A percentile compares a stretch with the other conserved stretches of the same genome.
phyloP scores from a whole-genome alignment of 1,284 basidiomycete species.

The Cryptococcus neoformans region DNA sequence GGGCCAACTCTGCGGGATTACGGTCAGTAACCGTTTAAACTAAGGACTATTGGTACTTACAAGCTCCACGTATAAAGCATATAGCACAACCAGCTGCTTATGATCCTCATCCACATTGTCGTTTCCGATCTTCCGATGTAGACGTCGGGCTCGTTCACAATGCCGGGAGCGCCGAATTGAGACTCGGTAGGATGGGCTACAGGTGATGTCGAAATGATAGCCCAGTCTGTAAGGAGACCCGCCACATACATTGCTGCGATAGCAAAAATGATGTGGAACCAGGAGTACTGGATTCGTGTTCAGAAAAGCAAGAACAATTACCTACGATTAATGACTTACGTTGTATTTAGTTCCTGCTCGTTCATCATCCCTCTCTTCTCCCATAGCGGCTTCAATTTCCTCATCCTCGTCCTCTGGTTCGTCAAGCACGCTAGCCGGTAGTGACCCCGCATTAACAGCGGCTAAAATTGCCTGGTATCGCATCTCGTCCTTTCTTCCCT shows the following conservation, averaged over 20 bases:
- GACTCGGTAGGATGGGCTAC: constrained; percentile 33
- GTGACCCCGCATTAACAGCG: constrained; percentile 93
- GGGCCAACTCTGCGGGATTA: constrained; percentile 62
- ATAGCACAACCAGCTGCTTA: constrained; percentile 94
- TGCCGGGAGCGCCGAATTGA: constrained; percentile 5
- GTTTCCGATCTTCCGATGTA: constrained; percentile 93
- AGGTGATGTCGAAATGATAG: constrained; percentile 41
- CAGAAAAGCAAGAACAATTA: not conserved
- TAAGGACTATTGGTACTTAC: constrained; percentile 15
- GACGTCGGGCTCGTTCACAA: constrained; percentile 58
- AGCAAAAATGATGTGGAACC: constrained; percentile 98
- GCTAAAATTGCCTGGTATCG: constrained; percentile 92
- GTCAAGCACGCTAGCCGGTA: constrained; percentile 87
- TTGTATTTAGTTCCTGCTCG: constrained; percentile 96
- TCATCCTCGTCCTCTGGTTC: constrained; percentile 72
- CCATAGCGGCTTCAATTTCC: constrained; percentile 63
- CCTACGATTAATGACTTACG: constrained; percentile 52
- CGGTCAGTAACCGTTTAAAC: not conserved
- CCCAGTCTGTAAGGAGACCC: constrained; percentile 95
- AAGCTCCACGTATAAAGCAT: constrained; percentile 86
- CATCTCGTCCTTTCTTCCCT: constrained; percentile 72
- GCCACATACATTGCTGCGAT: constrained; percentile 98
- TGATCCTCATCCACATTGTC: constrained; percentile 99
- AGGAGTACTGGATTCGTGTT: constrained; percentile 67
- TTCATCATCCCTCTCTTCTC: constrained; percentile 86